Evolutionary conservation across 805 yeast species (phyloP).

Genomic region (Starmera caribaea): DNA sequence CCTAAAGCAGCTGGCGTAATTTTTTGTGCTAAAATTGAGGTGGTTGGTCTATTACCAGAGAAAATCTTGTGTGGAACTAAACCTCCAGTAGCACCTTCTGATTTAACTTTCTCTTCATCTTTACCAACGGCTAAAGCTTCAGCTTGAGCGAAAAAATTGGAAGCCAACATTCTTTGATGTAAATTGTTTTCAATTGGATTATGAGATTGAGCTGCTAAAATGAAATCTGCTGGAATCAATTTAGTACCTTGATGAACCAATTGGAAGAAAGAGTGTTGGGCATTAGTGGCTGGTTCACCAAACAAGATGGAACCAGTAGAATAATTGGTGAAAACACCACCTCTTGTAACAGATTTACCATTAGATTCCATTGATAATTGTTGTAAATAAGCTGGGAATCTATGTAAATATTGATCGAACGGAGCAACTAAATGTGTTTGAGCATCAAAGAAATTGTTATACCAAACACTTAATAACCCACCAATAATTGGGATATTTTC

Average conservation of each 20-base stretch:
- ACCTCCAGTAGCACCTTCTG: slow-evolving; percentile 82
- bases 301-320: slow-evolving; percentile 93
- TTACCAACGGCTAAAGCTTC: slow-evolving; percentile 98
- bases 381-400: slow-evolving; percentile 99
- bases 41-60: slow-evolving; percentile 98
- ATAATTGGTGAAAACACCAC: slow-evolving; percentile 83
- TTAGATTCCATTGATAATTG: slow-evolving; percentile 98
- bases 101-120: slow-evolving; percentile 69
- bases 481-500: slow-evolving; percentile 90
- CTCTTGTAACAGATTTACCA: slow-evolving; percentile 95
- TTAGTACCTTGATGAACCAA: slow-evolving; percentile 98
- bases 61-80: slow-evolving; percentile 93
- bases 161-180: slow-evolving; percentile 98
- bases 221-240: slow-evolving; percentile 93
- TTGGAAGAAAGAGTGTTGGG: slow-evolving; percentile 99
- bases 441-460: slow-evolving; percentile 96
- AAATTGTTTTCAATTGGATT: slow-evolving; percentile 91
- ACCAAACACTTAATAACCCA: slow-evolving; percentile 94
- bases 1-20: slow-evolving; percentile 96
- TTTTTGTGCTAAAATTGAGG: slow-evolving; percentile 90
- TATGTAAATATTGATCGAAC: slow-evolving; percentile 95
- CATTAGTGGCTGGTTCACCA: slow-evolving; percentile 98
- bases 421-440: slow-evolving; percentile 98
- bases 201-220: slow-evolving; percentile 94
- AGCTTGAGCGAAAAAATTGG: slow-evolving; percentile 96